phyloP scores from a whole-genome alignment of 139 green algal genomes.

The Chloropicon primus region DNA sequence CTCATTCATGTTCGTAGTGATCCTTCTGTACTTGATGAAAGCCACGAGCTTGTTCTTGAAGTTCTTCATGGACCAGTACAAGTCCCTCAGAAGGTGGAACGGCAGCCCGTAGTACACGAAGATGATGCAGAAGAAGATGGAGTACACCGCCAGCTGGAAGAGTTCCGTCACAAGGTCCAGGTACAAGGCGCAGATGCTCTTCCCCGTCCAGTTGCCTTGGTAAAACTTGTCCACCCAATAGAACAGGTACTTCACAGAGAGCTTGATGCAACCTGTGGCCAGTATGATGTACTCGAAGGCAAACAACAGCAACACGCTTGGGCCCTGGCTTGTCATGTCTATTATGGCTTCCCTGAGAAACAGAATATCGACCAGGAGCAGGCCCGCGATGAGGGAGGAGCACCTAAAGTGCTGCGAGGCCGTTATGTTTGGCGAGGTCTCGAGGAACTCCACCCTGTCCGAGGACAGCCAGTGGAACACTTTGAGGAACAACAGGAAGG shows the following conservation, averaged over 20 bases:
- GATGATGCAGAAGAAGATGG: constrained; percentile 91
- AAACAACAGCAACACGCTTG: constrained; percentile 89
- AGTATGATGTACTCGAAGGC: constrained; percentile 96
- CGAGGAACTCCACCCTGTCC: constrained; percentile 79
- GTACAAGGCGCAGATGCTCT: constrained; percentile 83
- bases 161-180: constrained; percentile 91
- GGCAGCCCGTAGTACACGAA: constrained; percentile 91
- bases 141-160: constrained; percentile 91
- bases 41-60: constrained; percentile 74
- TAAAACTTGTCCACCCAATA: constrained; percentile 53
- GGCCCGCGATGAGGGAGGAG: constrained; percentile 53
- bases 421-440: constrained; percentile 70
- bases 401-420: constrained; percentile 59
- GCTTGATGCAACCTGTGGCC: constrained; percentile 27
- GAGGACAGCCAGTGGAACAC: constrained; percentile 89
- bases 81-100: constrained; percentile 86
- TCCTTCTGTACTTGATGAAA: constrained; percentile 86
- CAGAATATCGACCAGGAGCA: constrained; percentile 68
- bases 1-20: constrained; percentile 81
- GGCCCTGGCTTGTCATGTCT: constrained; percentile 42
- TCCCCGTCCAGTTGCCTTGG: constrained; percentile 82
- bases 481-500: constrained; percentile 85
- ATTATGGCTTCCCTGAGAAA: constrained; percentile 71
- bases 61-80: constrained; percentile 93
- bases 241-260: constrained; percentile 73